Conservation (phyloP, 1,139 yeast species). For the Kazachstania sp. region DNA sequence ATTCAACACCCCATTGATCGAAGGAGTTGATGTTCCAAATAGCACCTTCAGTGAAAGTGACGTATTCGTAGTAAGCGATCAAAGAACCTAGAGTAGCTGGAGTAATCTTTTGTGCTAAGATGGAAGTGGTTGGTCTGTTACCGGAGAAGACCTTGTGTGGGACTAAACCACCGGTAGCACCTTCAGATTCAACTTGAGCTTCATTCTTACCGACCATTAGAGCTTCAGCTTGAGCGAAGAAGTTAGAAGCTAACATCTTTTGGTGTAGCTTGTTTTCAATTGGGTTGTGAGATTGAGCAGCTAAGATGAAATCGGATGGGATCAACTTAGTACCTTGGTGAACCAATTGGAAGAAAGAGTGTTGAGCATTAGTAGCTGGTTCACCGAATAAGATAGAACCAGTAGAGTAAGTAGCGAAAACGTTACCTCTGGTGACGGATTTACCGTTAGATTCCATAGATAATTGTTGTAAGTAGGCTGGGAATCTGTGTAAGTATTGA, state of each 20-base stretch:
- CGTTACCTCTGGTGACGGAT: constrained; percentile 86
- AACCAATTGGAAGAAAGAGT: constrained; percentile 97
- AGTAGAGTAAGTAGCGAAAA: constrained; percentile 87
- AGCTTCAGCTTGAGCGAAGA: constrained; percentile 97
- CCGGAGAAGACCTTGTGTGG: constrained; percentile 97
- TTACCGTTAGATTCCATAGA: constrained; percentile 99
- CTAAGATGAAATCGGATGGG: constrained; percentile 92
- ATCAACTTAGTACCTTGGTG: constrained; percentile 98
- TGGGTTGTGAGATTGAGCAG: constrained; percentile 98
- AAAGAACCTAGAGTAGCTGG: constrained; percentile 94
- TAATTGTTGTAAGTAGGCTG: constrained; percentile 96
- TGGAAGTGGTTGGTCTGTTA: constrained; percentile 97
- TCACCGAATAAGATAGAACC: constrained; percentile 95
- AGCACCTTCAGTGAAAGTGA: constrained; percentile 97
- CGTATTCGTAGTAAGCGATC: constrained; percentile 95
- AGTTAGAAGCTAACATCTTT: constrained; percentile 95
- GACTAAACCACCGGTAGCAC: constrained; percentile 73
- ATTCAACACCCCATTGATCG: constrained; percentile 99
- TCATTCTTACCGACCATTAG: constrained; percentile 92
- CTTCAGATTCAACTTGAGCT: constrained; percentile 79
- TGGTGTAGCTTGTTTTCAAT: constrained; percentile 90
- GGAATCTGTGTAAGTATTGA: constrained; percentile 97
- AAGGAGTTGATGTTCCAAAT: constrained; percentile 98
- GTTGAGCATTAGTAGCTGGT: constrained; percentile 98
- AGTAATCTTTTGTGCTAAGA: constrained; percentile 88